Percentiles rank a stretch among this genome's conserved stretches.
phyloP scores from a whole-genome alignment of 2,329 filamentous ascomycete species.

The Claviceps sp. region DNA sequence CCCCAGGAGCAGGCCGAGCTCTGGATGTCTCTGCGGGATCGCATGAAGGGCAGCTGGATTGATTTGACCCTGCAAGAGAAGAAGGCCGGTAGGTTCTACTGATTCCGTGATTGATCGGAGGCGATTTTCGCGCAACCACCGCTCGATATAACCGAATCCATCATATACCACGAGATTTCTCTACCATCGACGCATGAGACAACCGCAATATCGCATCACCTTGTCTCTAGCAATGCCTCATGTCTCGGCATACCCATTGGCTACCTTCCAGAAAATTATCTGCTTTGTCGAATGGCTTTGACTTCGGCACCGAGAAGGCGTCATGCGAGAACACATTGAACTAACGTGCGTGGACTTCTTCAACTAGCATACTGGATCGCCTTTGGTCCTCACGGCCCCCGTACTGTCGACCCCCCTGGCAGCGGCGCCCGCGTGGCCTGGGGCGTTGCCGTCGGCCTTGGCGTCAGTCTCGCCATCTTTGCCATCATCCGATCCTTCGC shows the following conservation, averaged over 20 bases:
- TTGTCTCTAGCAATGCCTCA: background rate
- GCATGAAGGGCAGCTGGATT: constrained; percentile 97
- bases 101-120: constrained; percentile 7
- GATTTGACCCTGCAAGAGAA: constrained; percentile 94
- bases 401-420: constrained; percentile 67
- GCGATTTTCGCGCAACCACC: constrained; percentile 19
- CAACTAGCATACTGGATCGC: constrained; percentile 91
- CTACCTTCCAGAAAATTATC: background rate
- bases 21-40: constrained; percentile 96
- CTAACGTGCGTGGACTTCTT: constrained; percentile 11
- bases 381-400: constrained; percentile 91
- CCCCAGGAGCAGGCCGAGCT: constrained; percentile 98
- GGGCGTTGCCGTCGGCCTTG: constrained; percentile 57
- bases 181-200: background rate
- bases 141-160: constrained; percentile 17
- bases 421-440: constrained; percentile 68
- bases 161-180: constrained; percentile 7
- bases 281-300: background rate
- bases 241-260: background rate
- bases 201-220: background rate
- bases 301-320: background rate
- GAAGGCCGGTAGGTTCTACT: constrained; percentile 71
- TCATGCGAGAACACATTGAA: constrained; percentile 19
- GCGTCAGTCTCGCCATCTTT: constrained; percentile 59
- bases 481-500: constrained; percentile 56